phyloP scores from a whole-genome alignment of 1,284 basidiomycete genomes.

The Apiotrichum brassicae region DNA sequence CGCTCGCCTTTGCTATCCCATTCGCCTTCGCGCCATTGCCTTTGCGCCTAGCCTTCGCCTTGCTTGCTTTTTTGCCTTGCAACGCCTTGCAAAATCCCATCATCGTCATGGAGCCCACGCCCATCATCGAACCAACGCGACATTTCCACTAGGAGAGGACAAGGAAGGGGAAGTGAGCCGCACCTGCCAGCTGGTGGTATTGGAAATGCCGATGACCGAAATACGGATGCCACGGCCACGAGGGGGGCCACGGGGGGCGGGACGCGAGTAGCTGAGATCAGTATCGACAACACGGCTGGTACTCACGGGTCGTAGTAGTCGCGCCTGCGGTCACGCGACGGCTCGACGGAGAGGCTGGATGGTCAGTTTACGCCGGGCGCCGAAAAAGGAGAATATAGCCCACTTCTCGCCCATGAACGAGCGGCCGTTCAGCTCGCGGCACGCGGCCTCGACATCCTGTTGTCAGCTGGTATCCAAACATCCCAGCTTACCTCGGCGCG shows the following conservation, averaged over 20 bases:
- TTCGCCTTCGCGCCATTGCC: too few species aligned
- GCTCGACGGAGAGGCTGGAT: constrained; percentile 77
- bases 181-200: constrained; percentile 97
- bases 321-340: constrained; percentile 80
- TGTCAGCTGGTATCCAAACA: not conserved
- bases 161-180: constrained; percentile 21
- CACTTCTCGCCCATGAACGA: constrained; percentile 79
- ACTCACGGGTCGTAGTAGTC: constrained; percentile 64
- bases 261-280: constrained; percentile 16
- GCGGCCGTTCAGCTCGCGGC: constrained; percentile 77
- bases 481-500: constrained; percentile 55
- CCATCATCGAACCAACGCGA: not conserved
- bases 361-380: not conserved
- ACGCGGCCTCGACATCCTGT: constrained; percentile 87
- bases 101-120: too few species aligned
- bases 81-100: too few species aligned
- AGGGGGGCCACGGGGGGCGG: constrained; percentile 27
- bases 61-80: too few species aligned
- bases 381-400: constrained; percentile 24
- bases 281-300: not conserved
- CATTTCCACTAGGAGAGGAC: not conserved
- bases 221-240: constrained; percentile 63
- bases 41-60: not conserved
- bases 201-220: constrained; percentile 75
- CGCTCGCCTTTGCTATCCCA: too few species aligned